Evolutionary conservation across 2,329 filamentous ascomycete species (phyloP), one percentile per base, ranked within the genome.

Genomic region (Ilyonectria robusta): DNA sequence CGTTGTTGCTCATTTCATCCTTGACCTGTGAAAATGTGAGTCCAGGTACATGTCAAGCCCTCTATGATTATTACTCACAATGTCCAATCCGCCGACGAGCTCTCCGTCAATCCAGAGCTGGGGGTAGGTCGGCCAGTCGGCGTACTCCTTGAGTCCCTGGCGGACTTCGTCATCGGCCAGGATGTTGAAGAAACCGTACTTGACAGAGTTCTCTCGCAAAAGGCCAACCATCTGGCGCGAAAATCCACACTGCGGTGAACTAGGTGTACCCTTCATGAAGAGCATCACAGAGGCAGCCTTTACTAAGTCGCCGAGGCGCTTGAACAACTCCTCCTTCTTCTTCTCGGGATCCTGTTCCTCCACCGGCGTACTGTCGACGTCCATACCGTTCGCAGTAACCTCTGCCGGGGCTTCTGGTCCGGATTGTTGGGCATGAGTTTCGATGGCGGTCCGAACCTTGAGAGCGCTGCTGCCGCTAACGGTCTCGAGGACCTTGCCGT

Each of bases 141-240:
- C 94, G 80, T 91, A 98, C 83, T 96, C 94, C 87, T 99, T 99
- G 77, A 99, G 84, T 1, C 96, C 96, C 83, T 98, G 95, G 68
- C 96, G 89, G 54, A 99, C 96, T 81, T 98, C 95, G 77, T 99
- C 95, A 79, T 99, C 96, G 70, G 96, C 96, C 75, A 99, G 83
- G 71, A 99, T 99, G 80, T 99, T 98, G 86, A 99, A 99, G 86
- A 99, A 99, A 21, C 96, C 96, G 80, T 98, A 99, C 80, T 97
- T 94, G 67, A 99, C 93, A 56, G 92, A 92, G 78, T 94, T 92
- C 83, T 98, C 95, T 59, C 96, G 89, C 75, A 99, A 83, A 53
- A 99, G 89, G 29, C 86, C 91, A 48, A 99, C 96, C 50, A 97
- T 84, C 83, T 98, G 94, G 73, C 95, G 87, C 72, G 94, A 97